phyloP scores from a whole-genome alignment of 495 filamentous ascomycete species.

The Aspergillus panamensis region DNA sequence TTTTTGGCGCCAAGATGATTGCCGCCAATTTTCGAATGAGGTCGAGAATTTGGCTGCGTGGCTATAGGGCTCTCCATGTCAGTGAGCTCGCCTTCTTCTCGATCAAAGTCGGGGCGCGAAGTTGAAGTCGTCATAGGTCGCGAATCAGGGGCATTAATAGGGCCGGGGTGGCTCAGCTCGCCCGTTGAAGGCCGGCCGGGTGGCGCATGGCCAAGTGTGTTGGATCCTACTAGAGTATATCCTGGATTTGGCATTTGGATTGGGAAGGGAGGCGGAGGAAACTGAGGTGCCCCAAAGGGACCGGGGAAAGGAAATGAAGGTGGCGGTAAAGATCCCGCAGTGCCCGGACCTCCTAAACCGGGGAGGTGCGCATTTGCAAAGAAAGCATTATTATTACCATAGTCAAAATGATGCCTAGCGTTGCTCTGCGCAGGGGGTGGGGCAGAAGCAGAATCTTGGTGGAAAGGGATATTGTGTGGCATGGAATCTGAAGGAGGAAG shows the following conservation, averaged over 20 bases:
- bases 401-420: slow-evolving; percentile 17
- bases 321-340: slow-evolving; percentile 26
- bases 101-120: slow-evolving; percentile 24
- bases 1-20: background rate
- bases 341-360: slow-evolving; percentile 21
- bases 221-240: slow-evolving; percentile 21
- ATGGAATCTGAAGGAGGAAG: slow-evolving; percentile 20
- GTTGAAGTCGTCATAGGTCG: slow-evolving; percentile 4
- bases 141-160: slow-evolving; percentile 3
- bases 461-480: slow-evolving; percentile 22
- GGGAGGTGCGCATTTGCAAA: slow-evolving; percentile 31
- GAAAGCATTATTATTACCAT: slow-evolving; percentile 22
- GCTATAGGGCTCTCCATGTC: slow-evolving; percentile 53
- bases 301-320: slow-evolving; percentile 33
- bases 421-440: slow-evolving; percentile 13
- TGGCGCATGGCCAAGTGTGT: slow-evolving; percentile 16
- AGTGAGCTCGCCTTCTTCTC: slow-evolving; percentile 74
- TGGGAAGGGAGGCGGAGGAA: slow-evolving; percentile 26
- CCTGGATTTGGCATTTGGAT: slow-evolving; percentile 26
- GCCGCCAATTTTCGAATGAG: background rate
- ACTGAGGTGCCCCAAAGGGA: slow-evolving; percentile 27
- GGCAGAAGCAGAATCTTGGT: slow-evolving; percentile 16
- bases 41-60: slow-evolving; percentile 21
- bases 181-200: slow-evolving; percentile 7
- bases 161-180: slow-evolving; percentile 6